Base-by-base conservation (phyloP, 495 filamentous ascomycete genomes). In the Pyronema domesticum region DNA sequence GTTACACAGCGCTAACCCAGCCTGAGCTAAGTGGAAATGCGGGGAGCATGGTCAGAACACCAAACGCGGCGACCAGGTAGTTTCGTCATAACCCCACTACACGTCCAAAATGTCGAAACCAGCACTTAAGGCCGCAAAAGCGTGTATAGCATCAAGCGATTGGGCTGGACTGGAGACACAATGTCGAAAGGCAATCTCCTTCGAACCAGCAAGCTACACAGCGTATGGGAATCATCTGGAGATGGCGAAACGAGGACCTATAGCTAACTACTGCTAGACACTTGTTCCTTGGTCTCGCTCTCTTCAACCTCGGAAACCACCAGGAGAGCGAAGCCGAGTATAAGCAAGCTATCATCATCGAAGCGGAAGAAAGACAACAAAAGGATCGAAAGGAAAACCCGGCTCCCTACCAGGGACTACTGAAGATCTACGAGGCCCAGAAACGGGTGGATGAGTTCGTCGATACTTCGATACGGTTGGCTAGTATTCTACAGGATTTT, bases 401-500 rank as follows among this genome's bases (percentile, higher is more conserved):
- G 40, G 77, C 86, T 54, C 83, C 84, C 58, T 96, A 87, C 89
- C 83, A 91, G 69, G 91, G 91, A 6, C 70, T 96, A n/a, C 75
- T 91, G 62, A 82, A 77, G 57, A 62, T 95, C 9, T 95, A 89
- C 62, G 85, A 94, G 62, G 81, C 76, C 55, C 83, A 87, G 62
- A 72, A 72, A 30, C 85, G 82, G 55, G 69, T 95, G 10, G 79
- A 80, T 49, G 71, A 79, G 50, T 94, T 94, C 63, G 80, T 81
- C 53, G 68, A 78, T 34, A 85, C 81, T 7, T 80, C 77, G 3
- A 63, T 89, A 40, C 75, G 74, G 18, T 73, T 95, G 43, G 85
- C 83, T n/a, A 73, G 78, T 34, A 77, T 94, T 47, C 89, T 80
- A 57, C 76, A 76, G 14, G 75, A 83, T 45, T 65, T 69, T 69